A percentile compares a stretch with the other conserved stretches of the same genome.
Evolutionary conservation across 2,329 filamentous ascomycete genomes (phyloP).

Genomic region (Helotiales sp.): DNA sequence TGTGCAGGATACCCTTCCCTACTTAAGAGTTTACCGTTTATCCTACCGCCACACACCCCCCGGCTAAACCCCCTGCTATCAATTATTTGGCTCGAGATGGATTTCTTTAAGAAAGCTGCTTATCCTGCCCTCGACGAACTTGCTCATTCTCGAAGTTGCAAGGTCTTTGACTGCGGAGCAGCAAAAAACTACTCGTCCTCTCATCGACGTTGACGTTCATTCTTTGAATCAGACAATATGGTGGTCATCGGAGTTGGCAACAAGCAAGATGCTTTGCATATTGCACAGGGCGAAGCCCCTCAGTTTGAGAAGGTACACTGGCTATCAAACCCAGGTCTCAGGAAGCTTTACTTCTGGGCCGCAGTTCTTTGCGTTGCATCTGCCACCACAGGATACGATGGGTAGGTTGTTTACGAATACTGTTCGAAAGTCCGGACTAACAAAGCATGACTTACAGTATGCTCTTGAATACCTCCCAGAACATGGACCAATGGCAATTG

Average conservation of each 20-base stretch:
- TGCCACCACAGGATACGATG: slow-evolving; percentile 66
- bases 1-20: slow-evolving; percentile 1
- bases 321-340: slow-evolving; percentile 60
- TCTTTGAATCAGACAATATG: slow-evolving; percentile 23
- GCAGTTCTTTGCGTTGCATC: slow-evolving; percentile 63
- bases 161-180: slow-evolving; percentile 13
- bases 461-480: slow-evolving; percentile 63
- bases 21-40: slow-evolving; percentile 5
- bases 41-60: slow-evolving; percentile 9
- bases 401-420: slow-evolving; percentile 41
- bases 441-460: slow-evolving; percentile 42
- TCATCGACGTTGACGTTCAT: slow-evolving; percentile 1
- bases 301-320: slow-evolving; percentile 60
- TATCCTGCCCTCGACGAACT: slow-evolving; percentile 5
- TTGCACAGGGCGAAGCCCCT: slow-evolving; percentile 52
- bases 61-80: slow-evolving; percentile 6
- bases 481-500: slow-evolving; percentile 57
- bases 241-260: slow-evolving; percentile 20
- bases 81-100: neutral
- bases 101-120: neutral
- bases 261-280: slow-evolving; percentile 43
- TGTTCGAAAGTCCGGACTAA: neutral
- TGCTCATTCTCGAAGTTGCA: slow-evolving; percentile 1
- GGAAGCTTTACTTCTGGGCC: slow-evolving; percentile 59
- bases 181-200: slow-evolving; percentile 3